These are phyloP conservation scores for Chrysosporium keratinophilum DNA, from an alignment of 2,329 filamentous ascomycete species.

Conservation along the genomic window DNA sequence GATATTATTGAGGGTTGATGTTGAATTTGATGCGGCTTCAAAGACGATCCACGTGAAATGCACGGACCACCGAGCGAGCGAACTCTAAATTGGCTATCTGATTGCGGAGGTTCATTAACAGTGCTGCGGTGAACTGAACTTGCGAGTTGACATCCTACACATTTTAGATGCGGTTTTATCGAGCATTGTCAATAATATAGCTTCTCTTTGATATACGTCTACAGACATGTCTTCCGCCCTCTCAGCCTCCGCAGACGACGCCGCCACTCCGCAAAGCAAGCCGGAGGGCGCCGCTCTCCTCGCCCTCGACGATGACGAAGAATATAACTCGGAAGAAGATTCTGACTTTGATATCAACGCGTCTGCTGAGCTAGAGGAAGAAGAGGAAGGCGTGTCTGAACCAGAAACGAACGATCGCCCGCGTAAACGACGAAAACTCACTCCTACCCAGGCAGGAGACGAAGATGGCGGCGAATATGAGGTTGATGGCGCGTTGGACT, in stretches of 20 bases:
- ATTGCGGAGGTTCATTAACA: no score
- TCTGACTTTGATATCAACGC: constrained; percentile 36
- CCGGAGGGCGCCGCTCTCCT: neutral
- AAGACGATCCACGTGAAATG: no score
- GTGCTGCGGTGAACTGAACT: no score
- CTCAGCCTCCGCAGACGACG: neutral
- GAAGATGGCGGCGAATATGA: constrained; percentile 12
- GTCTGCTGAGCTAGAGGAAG: constrained; percentile 24
- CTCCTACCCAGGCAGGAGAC: constrained; percentile 19
- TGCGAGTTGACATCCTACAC: no score
- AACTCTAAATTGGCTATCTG: no score
- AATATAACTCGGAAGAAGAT: constrained; percentile 36
- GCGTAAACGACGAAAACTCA: constrained; percentile 32
- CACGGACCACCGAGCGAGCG: no score
- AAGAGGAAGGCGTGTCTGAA: constrained; percentile 22
- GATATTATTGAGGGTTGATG: no score
- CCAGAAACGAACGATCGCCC: constrained; percentile 27
- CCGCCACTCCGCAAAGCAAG: neutral
- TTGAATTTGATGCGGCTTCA: no score
- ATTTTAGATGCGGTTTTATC: no score
- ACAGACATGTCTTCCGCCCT: neutral
- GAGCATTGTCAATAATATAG: no score
- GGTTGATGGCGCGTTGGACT: constrained; percentile 39
- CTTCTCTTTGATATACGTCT: no score
- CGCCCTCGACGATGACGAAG: constrained; percentile 4